Percentiles rank a stretch among this genome's conserved stretches.
Evolutionary conservation across 2,329 filamentous ascomycete species (phyloP).

Genomic region (Metarhizium anisopliae): DNA sequence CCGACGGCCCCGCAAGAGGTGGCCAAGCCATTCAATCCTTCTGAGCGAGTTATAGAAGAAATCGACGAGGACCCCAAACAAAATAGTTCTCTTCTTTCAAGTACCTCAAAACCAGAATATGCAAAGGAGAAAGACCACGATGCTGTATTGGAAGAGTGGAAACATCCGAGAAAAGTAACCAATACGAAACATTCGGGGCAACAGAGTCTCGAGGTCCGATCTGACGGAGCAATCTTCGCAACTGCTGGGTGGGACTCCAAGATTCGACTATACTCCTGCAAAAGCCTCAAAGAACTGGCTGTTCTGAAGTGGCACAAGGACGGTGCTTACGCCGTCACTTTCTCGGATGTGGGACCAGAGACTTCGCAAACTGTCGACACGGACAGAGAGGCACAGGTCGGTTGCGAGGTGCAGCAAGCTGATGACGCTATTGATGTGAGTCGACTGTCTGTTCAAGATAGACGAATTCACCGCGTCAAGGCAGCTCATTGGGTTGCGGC

Average conservation of each 20-base stretch:
- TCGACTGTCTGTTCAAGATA: slow-evolving; percentile 44
- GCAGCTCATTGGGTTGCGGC: slow-evolving; percentile 80
- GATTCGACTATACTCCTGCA: slow-evolving; percentile 70
- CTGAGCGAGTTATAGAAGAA: slow-evolving; percentile 5
- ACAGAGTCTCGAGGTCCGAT: slow-evolving; percentile 68
- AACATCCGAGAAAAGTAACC: slow-evolving; percentile 46
- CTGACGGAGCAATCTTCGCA: slow-evolving; percentile 74
- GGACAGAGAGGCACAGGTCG: not conserved
- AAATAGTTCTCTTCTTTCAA: slow-evolving; percentile 16
- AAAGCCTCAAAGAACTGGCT: slow-evolving; percentile 76
- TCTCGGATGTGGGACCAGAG: slow-evolving; percentile 40
- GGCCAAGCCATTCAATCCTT: slow-evolving; percentile 3
- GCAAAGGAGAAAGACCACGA: not conserved
- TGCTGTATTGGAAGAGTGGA: slow-evolving; percentile 21
- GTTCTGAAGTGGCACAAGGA: slow-evolving; percentile 92
- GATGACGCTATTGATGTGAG: not conserved
- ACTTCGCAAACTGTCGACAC: not conserved
- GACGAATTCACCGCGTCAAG: slow-evolving; percentile 54
- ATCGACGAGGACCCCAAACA: slow-evolving; percentile 8
- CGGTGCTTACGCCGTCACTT: slow-evolving; percentile 74
- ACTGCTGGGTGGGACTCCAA: slow-evolving; percentile 90
- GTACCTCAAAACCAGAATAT: slow-evolving; percentile 9
- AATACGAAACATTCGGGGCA: slow-evolving; percentile 89
- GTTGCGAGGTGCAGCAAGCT: not conserved
- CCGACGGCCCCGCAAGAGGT: slow-evolving; percentile 24